Percentiles rank a stretch among this genome's conserved stretches.
Evolutionary conservation across 192 early-diverging fungal species (phyloP).

Genomic region (Chytriomyces sp.): DNA sequence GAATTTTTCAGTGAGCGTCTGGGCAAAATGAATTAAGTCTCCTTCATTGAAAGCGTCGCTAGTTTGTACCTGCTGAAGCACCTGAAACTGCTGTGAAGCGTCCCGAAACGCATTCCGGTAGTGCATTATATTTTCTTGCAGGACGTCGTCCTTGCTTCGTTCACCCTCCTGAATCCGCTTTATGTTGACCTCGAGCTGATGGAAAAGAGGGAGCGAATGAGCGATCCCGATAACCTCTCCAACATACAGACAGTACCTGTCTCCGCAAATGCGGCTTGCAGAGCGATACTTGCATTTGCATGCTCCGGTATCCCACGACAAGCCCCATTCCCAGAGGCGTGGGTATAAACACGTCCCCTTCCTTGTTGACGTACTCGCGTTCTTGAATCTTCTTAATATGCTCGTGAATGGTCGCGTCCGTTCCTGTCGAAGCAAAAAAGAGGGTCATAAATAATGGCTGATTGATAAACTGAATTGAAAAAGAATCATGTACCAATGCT

Average conservation of each 20-base stretch:
- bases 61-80: conserved; percentile 41
- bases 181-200: conserved; percentile 77
- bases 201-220: not conserved
- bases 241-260: conserved; percentile 50
- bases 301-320: conserved; percentile 82
- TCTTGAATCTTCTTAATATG: conserved; percentile 93
- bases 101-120: conserved; percentile 74
- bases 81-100: conserved; percentile 48
- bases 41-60: not conserved
- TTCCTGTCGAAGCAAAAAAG: conserved; percentile 63
- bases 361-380: conserved; percentile 82
- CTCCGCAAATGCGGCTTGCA: conserved; percentile 85
- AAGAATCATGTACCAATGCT: conserved; percentile 70
- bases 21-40: not conserved
- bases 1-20: not conserved
- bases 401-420: conserved; percentile 94
- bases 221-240: not conserved
- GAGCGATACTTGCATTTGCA: conserved; percentile 84
- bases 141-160: conserved; percentile 67
- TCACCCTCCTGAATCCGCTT: conserved; percentile 71
- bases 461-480: not conserved
- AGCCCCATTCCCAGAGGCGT: conserved; percentile 86
- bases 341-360: conserved; percentile 57
- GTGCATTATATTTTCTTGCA: conserved; percentile 64
- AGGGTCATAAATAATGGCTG: too few species aligned